Conservation (phyloP, 495 filamentous ascomycete species). For the Cryomyces minteri region DNA sequence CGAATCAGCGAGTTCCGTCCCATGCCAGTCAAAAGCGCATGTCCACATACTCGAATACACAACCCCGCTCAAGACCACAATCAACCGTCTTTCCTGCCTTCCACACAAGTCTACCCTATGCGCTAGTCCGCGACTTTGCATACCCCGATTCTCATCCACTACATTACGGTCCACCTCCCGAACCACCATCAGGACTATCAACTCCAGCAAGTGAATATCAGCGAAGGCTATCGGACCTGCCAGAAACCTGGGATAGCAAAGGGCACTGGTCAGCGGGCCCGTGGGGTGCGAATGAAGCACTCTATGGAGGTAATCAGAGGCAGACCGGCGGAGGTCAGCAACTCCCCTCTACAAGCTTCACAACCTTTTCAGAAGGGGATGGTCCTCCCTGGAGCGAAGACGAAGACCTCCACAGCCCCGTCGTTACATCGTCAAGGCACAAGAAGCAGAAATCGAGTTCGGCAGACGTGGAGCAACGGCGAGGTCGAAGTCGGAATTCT, state of each 20-base stretch:
- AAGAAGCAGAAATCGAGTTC: constrained; percentile 66
- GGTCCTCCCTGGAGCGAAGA: constrained; percentile 96
- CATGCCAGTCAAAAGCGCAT: constrained; percentile 14
- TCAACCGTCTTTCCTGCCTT: constrained; percentile 68
- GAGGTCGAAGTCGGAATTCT: constrained; percentile 22
- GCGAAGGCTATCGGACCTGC: constrained; percentile 8
- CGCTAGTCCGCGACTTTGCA: constrained; percentile 88
- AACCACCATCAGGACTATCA: constrained; percentile 53
- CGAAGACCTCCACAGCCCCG: constrained; percentile 84
- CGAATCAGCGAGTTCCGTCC: constrained; percentile 3
- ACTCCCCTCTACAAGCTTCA: constrained; percentile 66
- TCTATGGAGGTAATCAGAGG: constrained; percentile 3
- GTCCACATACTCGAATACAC: constrained; percentile 42
- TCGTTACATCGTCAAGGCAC: constrained; percentile 55
- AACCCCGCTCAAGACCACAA: constrained; percentile 49
- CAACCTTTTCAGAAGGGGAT: constrained; percentile 28
- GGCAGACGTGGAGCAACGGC: constrained; percentile 24
- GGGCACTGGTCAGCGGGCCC: constrained; percentile 8
- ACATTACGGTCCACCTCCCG: constrained; percentile 84
- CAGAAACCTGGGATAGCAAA: neutral
- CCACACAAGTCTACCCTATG: constrained; percentile 75
- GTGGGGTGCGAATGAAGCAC: constrained; percentile 8
- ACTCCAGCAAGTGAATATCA: constrained; percentile 69
- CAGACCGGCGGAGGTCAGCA: constrained; percentile 25
- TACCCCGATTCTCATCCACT: constrained; percentile 67